Base-by-base conservation (phyloP, 2,329 filamentous ascomycete species). In the Fusarium verticillioides region DNA sequence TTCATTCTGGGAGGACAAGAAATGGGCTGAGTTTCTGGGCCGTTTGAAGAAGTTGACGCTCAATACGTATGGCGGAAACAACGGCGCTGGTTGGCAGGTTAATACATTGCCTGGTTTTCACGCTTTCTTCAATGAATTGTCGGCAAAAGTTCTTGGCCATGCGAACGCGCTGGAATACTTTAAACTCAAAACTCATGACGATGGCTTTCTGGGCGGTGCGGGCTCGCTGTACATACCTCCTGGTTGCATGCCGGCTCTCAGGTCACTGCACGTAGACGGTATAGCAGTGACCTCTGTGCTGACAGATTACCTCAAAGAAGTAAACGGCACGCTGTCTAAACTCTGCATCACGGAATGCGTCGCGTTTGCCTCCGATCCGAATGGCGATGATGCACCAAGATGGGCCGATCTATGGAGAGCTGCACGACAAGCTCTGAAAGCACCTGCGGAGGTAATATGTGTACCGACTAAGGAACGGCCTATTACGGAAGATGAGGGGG, bases 41-140 rank as follows among this genome's bases (percentile, higher is more conserved):
- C 23, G 44, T 2, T 7, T 72, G 40, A 56, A 49, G 13, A 44
- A 37, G 9, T 21, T 72, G 16, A 40, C 44, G 18, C 59, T 72
- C 2, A 54, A 69, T 39, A n/a, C 50, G 3, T 72, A 65, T 5
- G 69, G 69, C 1, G 59, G 13, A 2, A 8, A 64, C 1, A 36
- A 49, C 8, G 30, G 32, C 2, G 53, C 47, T 36, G 58, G 34
- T 9, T 44, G 42, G n/a, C 28, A 49, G 3, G 50, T 26, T 7
- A 59, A 53, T 5, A 65, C 46, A 8, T 18, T 72, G 16, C 30
- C 37, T 1, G 69, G 69, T 2, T 72, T 60, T 10, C 32, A 58
- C 19, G 26, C 12, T 7, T 72, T 72, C 23, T 72, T 72, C 28
- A 32, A 46, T 1, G 44, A 69, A 4, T 1, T 72, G 5, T 28